phyloP scores from a whole-genome alignment of 768 basidiomycete species.

The Floccularia luteovirens region DNA sequence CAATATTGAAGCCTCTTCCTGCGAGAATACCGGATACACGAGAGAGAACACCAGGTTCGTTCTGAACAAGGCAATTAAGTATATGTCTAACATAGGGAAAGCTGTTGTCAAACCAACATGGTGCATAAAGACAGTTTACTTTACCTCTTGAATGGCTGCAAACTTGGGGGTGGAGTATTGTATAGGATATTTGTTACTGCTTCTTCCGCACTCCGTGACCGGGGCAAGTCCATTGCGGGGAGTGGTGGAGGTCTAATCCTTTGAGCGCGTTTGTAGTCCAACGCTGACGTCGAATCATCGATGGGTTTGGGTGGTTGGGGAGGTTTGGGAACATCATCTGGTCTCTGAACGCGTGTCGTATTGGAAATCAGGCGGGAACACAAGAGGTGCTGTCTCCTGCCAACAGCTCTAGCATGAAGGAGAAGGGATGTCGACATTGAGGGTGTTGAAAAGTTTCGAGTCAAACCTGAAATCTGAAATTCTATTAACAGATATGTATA shows the following conservation, averaged over 20 bases:
- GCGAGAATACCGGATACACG: constrained; percentile 97
- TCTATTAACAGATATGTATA: too few relatives aligned
- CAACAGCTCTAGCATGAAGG: constrained; percentile 22
- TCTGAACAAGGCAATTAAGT: constrained; percentile 96
- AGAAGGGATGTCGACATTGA: constrained; percentile 20
- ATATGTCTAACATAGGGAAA: constrained; percentile 67
- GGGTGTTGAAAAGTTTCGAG: too few relatives aligned
- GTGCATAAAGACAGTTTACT: constrained; percentile 14
- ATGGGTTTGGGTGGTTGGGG: constrained; percentile 76
- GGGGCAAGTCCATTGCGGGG: constrained; percentile 79
- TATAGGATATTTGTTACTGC: constrained; percentile 97
- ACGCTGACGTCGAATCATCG: constrained; percentile 89
- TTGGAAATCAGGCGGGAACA: constrained; percentile 30
- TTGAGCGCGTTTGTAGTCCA: constrained; percentile 83
- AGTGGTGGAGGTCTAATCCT: constrained; percentile 73
- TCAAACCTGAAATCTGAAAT: too few relatives aligned
- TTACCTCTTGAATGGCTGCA: constrained; percentile 93
- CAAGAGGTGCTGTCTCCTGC: constrained; percentile 9
- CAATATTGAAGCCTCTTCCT: constrained; percentile 96
- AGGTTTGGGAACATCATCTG: constrained; percentile 22
- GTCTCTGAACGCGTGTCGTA: constrained; percentile 20
- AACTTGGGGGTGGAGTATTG: constrained; percentile 87
- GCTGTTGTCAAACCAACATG: constrained; percentile 6
- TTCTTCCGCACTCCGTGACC: constrained; percentile 83
- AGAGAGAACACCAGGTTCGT: constrained; percentile 98